A percentile compares a stretch with the other conserved stretches of the same genome.
Conservation (phyloP, 2,329 filamentous ascomycete species). For the Colletotrichum cordylinicola region DNA sequence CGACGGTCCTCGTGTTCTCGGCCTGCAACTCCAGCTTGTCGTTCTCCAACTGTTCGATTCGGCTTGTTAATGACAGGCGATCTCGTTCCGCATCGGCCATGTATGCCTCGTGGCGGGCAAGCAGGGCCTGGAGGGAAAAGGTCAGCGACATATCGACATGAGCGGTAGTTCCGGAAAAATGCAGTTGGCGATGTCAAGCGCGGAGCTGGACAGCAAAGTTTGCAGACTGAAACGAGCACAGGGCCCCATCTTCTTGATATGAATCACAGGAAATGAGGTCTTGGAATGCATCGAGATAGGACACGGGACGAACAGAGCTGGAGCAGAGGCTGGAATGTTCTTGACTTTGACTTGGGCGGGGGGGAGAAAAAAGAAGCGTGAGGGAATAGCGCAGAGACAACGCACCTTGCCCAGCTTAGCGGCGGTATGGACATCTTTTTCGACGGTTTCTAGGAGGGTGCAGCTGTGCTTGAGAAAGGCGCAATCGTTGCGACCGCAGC, state of each 20-base stretch:
- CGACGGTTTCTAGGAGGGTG: conserved; percentile 77
- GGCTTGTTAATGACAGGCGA: conserved; percentile 72
- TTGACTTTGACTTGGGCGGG: not conserved
- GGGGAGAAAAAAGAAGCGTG: not conserved
- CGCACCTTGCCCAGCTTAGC: conserved; percentile 92
- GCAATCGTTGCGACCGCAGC: conserved; percentile 84
- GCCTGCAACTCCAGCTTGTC: conserved; percentile 77
- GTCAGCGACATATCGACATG: conserved; percentile 62
- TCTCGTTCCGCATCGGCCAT: conserved; percentile 92
- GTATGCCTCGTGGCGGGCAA: conserved; percentile 92
- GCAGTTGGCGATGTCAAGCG: conserved; percentile 12
- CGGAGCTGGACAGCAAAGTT: conserved; percentile 22
- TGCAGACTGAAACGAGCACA: conserved; percentile 28
- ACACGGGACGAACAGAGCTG: not conserved
- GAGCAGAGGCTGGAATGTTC: conserved; percentile 14
- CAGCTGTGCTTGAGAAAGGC: conserved; percentile 83
- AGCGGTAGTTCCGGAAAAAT: conserved; percentile 20
- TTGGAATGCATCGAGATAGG: conserved; percentile 18
- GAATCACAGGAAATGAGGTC: conserved; percentile 13
- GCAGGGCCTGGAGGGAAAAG: conserved; percentile 80
- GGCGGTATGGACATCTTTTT: conserved; percentile 86
- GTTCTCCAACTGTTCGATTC: conserved; percentile 77
- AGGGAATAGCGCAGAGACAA: conserved; percentile 31
- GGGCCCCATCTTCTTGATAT: conserved; percentile 1
- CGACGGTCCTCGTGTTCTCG: conserved; percentile 77